These are phyloP conservation scores for Phytophthora palmivora DNA, from an alignment of 352 stramenopile species.

Conservation along the genomic window DNA sequence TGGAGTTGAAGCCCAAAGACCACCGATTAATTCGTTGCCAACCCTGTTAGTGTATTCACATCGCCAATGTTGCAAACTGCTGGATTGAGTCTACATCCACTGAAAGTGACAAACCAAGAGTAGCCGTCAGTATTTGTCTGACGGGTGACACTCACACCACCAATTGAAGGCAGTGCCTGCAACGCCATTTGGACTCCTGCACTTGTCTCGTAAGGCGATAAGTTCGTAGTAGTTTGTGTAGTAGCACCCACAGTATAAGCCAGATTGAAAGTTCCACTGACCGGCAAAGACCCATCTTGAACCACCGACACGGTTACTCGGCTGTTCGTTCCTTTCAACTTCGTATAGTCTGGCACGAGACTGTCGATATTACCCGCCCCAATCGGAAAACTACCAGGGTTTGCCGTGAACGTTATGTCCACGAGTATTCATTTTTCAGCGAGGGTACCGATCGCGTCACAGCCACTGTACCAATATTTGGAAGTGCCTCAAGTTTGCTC, in stretches of 20 bases:
- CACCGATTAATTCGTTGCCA: slow-evolving; percentile 54
- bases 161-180: slow-evolving; percentile 57
- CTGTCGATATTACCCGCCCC: slow-evolving; percentile 69
- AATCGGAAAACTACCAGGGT: slow-evolving; percentile 93
- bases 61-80: slow-evolving; percentile 93
- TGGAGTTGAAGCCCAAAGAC: slow-evolving; percentile 36
- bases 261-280: slow-evolving; percentile 74
- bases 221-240: slow-evolving; percentile 44
- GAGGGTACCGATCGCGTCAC: slow-evolving; percentile 87
- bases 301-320: slow-evolving; percentile 39
- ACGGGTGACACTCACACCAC: slow-evolving; percentile 69
- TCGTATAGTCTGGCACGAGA: slow-evolving; percentile 49
- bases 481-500: slow-evolving; percentile 89
- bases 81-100: slow-evolving; percentile 68
- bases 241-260: slow-evolving; percentile 41
- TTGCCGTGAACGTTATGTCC: slow-evolving; percentile 94
- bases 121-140: slow-evolving; percentile 75
- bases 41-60: slow-evolving; percentile 65
- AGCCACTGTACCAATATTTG: slow-evolving; percentile 92
- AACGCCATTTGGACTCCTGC: slow-evolving; percentile 55
- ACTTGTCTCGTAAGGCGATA: slow-evolving; percentile 67
- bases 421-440: slow-evolving; percentile 92
- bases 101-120: slow-evolving; percentile 92
- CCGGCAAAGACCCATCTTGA: slow-evolving; percentile 58
- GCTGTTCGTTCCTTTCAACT: slow-evolving; percentile 55